These are phyloP conservation scores for Uromyces viciae-fabae DNA, from an alignment of 1,284 basidiomycete species.

Conservation along the genomic window DNA sequence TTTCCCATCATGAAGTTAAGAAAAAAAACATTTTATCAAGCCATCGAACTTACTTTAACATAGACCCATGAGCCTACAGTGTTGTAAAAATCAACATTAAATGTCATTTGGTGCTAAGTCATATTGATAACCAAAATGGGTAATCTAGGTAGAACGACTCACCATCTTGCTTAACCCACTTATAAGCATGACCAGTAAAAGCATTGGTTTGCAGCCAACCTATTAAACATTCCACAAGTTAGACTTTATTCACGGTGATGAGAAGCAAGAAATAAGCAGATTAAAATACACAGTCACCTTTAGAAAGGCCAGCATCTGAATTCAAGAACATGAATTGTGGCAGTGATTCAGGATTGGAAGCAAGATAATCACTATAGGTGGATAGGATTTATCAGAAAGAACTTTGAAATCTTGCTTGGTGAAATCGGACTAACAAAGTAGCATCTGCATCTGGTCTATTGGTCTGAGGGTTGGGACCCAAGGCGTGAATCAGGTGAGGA, in stretches of 20 bases:
- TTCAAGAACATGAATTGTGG: conserved; percentile 87
- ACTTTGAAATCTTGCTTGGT: conserved; percentile 20
- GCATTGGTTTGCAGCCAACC: conserved; percentile 62
- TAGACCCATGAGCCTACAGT: conserved; percentile 54
- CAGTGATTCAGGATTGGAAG: conserved; percentile 84
- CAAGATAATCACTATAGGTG: conserved; percentile 69
- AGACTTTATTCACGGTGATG: too few relatives aligned
- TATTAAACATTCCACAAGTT: neutral
- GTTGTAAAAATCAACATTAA: conserved; percentile 63
- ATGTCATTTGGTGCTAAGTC: conserved; percentile 70
- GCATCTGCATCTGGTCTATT: conserved; percentile 75
- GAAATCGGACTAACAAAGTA: conserved; percentile 64
- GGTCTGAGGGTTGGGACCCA: conserved; percentile 85
- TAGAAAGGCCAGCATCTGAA: conserved; percentile 79
- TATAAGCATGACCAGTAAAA: conserved; percentile 88
- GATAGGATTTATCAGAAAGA: conserved; percentile 52
- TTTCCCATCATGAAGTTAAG: neutral
- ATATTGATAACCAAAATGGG: conserved; percentile 76
- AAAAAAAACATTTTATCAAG: too few relatives aligned
- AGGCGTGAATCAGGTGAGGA: conserved; percentile 85
- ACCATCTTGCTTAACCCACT: conserved; percentile 76
- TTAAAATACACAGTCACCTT: conserved; percentile 62
- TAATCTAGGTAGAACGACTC: conserved; percentile 71
- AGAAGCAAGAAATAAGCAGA: conserved; percentile 14
- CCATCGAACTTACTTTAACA: conserved; percentile 50